Evolutionary conservation across 2,329 filamentous ascomycete genomes (phyloP).

Genomic region (Thelonectria rubi): DNA sequence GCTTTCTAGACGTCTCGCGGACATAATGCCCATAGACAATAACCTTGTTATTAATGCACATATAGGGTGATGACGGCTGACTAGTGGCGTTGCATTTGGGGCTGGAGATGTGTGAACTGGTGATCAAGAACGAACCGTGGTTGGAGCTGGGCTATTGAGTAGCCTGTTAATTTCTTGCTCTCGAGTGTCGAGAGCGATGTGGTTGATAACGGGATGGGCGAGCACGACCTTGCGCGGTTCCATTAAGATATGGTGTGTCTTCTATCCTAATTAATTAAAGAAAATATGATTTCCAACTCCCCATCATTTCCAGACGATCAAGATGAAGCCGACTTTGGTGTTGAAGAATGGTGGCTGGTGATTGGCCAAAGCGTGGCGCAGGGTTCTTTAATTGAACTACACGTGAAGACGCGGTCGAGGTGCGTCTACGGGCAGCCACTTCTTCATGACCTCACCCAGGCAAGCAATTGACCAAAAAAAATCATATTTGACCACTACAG

Average conservation of each 20-base stretch:
- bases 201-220: neutral
- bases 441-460: slow-evolving; percentile 39
- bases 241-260: neutral
- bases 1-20: slow-evolving; percentile 18
- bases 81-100: slow-evolving; percentile 32
- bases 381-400: slow-evolving; percentile 43
- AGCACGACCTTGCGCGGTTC: slow-evolving; percentile 5
- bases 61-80: slow-evolving; percentile 33
- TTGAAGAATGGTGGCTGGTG: slow-evolving; percentile 3
- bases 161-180: slow-evolving; percentile 1
- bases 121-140: slow-evolving; percentile 3
- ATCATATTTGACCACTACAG: neutral
- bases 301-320: too few relatives aligned
- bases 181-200: neutral
- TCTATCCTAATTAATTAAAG: neutral
- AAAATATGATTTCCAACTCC: neutral
- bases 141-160: slow-evolving; percentile 4
- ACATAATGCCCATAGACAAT: slow-evolving; percentile 32
- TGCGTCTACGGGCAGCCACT: slow-evolving; percentile 43
- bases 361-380: slow-evolving; percentile 28
- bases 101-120: slow-evolving; percentile 16
- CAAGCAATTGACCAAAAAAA: slow-evolving; percentile 15
- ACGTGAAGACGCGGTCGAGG: slow-evolving; percentile 43
- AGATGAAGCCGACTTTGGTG: neutral
- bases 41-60: slow-evolving; percentile 36